Percentiles rank a stretch among this genome's conserved stretches.
phyloP scores from a whole-genome alignment of 441 rosid genomes.

The Capsella rubella region DNA sequence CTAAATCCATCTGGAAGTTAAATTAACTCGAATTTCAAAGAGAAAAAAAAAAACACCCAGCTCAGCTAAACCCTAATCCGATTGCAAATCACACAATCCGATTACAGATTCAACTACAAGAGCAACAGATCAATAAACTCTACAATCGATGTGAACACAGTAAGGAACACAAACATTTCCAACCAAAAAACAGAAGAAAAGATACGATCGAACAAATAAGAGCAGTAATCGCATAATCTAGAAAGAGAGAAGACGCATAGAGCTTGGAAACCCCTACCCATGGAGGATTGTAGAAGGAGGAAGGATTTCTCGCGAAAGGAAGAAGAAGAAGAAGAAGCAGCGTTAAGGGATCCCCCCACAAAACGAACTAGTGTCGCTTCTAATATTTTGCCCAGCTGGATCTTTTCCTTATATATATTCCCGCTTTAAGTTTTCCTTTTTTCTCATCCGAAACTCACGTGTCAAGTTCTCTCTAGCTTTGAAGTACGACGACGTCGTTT shows the following conservation, averaged over 20 bases:
- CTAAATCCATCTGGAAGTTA: neutral
- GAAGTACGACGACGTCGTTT: neutral
- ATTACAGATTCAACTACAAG: neutral
- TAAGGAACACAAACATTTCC: neutral
- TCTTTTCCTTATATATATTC: constrained; percentile 1
- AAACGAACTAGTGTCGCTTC: constrained; percentile 8
- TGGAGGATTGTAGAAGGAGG: constrained; percentile 12
- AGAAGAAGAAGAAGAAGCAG: constrained; percentile 24
- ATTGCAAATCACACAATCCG: constrained; percentile 1
- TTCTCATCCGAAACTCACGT: neutral
- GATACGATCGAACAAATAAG: constrained; percentile 25
- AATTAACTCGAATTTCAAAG: neutral
- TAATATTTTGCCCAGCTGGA: constrained; percentile 21
- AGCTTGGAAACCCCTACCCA: constrained; percentile 41
- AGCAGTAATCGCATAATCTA: neutral
- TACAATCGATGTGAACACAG: constrained; percentile 3
- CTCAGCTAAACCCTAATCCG: constrained; percentile 36
- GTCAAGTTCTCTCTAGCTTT: neutral
- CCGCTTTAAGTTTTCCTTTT: neutral
- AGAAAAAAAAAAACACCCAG: neutral
- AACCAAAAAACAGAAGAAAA: neutral
- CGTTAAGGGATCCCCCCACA: constrained; percentile 13
- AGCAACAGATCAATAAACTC: constrained; percentile 1
- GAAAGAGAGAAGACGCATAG: neutral
- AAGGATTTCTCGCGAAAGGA: constrained; percentile 25